Evolutionary conservation across 352 stramenopile genomes (phyloP).

Genomic region (Pythium utonaiense): DNA sequence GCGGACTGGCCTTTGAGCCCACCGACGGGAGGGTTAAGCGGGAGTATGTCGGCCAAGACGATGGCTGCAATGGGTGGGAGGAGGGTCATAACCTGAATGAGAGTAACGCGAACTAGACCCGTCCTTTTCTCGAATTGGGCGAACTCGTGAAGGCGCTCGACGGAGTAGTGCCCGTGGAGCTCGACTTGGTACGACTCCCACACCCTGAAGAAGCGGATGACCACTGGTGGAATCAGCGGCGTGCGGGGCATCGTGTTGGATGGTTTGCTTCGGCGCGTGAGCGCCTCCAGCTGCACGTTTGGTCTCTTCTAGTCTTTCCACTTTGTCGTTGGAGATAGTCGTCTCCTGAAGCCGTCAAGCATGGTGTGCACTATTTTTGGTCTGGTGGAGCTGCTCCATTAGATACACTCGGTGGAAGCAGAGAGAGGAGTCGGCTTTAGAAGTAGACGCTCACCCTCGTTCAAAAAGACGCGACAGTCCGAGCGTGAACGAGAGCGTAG

Average conservation of each 20-base stretch:
- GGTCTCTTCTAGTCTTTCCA: too few relatives aligned
- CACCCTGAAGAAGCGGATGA: background rate
- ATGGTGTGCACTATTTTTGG: too few relatives aligned
- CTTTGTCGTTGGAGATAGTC: too few relatives aligned
- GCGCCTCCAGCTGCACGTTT: too few relatives aligned
- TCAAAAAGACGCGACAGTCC: too few relatives aligned
- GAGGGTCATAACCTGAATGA: background rate
- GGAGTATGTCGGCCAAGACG: slow-evolving; percentile 1
- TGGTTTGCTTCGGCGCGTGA: too few relatives aligned
- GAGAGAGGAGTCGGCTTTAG: too few relatives aligned
- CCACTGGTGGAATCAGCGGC: background rate
- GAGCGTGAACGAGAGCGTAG: too few relatives aligned
- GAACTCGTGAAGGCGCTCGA: slow-evolving; percentile 1
- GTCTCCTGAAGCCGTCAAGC: too few relatives aligned
- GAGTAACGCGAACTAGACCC: background rate
- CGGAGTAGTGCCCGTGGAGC: slow-evolving; percentile 9
- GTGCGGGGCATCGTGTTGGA: background rate
- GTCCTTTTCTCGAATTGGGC: background rate
- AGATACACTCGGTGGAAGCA: too few relatives aligned
- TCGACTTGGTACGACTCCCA: slow-evolving; percentile 19
- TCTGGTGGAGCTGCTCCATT: too few relatives aligned
- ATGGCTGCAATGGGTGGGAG: background rate
- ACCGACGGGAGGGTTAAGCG: background rate
- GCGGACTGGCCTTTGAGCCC: background rate
- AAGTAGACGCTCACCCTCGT: too few relatives aligned